Base-by-base conservation (phyloP, 805 yeast species). In the Metschnikowia henanensis region DNA sequence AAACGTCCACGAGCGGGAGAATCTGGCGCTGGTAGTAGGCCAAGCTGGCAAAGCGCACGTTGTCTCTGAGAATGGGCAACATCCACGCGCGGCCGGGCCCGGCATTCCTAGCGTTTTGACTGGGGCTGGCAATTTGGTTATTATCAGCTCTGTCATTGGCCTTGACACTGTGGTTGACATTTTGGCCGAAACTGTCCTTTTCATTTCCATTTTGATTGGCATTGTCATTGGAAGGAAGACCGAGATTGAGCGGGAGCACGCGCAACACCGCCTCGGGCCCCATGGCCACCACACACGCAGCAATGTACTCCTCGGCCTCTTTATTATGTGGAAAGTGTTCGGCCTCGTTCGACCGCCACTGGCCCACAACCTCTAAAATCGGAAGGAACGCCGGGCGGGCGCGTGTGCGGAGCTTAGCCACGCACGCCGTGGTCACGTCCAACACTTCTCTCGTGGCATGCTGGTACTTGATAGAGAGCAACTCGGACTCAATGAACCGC, bases 1-100 rank as follows among this genome's bases (percentile, higher is more conserved):
- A 86, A 45, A 73, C 67, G 30, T 72, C 72, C 37, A 75, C 75
- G 30, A 83, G 63, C 21, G 98, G 98, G 13, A 85, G 63, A 40
- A 94, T 76, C 30, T 81, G 72, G 18, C 65, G 64, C 46, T 77
- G 74, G 65, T 80, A 94, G 59, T 74, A 87, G 0, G 76, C 69
- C 43, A 94, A 70, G 36, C 76, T 73, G 2, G 97, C 84, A 56
- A 80, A 77, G 55, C 83, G 77, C 21, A 89, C 85, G 57, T 87
- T 82, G 57, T 91, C 97, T 68, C 97, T 84, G 49, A 94, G 75
- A 26, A 94, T 62, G 9, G 99, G 99, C 51, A 94, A 75, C 55
- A 94, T 60, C 97, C 98, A 94, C 35, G 97, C 97, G 61, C 98
- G 80, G 35, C 97, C 97, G n/a, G 83, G 76, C n/a, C n/a, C n/a